Conservation (phyloP, 2,329 filamentous ascomycete genomes). For the Xylaria sp. region DNA sequence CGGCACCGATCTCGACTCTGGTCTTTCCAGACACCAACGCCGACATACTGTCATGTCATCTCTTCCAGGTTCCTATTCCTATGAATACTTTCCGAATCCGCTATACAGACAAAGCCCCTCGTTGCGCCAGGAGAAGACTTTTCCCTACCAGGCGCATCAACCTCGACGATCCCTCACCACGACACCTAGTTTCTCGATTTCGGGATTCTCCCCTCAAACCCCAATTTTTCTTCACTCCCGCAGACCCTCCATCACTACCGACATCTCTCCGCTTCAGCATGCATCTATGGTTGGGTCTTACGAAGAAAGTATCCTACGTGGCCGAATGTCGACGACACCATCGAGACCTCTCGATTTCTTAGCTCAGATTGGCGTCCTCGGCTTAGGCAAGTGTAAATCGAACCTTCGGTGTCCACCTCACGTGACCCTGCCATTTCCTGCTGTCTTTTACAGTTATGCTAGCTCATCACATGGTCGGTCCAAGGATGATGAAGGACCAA, state of each 20-base stretch:
- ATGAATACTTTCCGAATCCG: constrained; percentile 53
- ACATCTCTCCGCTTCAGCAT: constrained; percentile 81
- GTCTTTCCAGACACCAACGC: constrained; percentile 56
- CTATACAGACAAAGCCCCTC: constrained; percentile 51
- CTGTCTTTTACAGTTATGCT: constrained; percentile 94
- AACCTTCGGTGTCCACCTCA: constrained; percentile 88
- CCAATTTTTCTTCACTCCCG: constrained; percentile 65
- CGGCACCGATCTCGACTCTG: constrained; percentile 59
- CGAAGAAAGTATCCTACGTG: constrained; percentile 93
- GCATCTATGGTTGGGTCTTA: constrained; percentile 98
- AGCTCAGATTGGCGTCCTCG: constrained; percentile 93
- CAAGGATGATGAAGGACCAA: constrained; percentile 84
- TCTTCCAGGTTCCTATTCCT: constrained; percentile 57
- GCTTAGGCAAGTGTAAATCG: constrained; percentile 86
- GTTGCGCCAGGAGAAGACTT: constrained; percentile 67
- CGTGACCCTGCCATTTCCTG: constrained; percentile 89
- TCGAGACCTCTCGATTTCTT: constrained; percentile 93
- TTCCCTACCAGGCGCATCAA: constrained; percentile 81
- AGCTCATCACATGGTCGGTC: constrained; percentile 71
- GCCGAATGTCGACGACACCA: constrained; percentile 95
- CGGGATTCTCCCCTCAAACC: constrained; percentile 60
- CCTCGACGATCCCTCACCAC: constrained; percentile 79
- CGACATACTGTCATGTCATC: constrained; percentile 79
- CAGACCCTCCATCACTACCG: constrained; percentile 76
- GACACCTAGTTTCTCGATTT: constrained; percentile 57